Evolutionary conservation across 148 eudicot genomes (phyloP).

Genomic region (Rhododendron vialii): DNA sequence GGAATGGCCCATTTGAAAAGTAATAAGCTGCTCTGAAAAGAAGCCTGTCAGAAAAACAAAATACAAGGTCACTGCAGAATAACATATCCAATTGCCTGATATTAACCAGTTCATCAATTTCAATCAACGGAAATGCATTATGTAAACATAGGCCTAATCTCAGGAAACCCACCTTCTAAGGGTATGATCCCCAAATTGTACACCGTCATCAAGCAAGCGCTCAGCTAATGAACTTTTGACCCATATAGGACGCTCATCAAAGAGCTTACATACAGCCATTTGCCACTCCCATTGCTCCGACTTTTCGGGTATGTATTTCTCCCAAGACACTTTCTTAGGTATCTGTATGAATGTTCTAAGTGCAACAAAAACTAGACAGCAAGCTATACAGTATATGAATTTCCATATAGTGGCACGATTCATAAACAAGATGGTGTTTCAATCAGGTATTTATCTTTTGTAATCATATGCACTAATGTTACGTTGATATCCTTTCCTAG

Average conservation of each 20-base stretch:
- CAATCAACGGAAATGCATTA: not conserved
- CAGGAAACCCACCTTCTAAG: slow-evolving; percentile 55
- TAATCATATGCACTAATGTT: not conserved
- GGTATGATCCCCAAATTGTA: slow-evolving; percentile 42
- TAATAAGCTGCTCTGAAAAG: slow-evolving; percentile 81
- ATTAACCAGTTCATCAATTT: not conserved
- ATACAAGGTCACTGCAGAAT: not conserved
- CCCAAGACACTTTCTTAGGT: slow-evolving; percentile 82
- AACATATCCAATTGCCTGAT: not conserved
- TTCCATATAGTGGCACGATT: not conserved
- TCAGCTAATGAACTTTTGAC: slow-evolving; percentile 61
- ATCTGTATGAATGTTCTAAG: slow-evolving; percentile 73
- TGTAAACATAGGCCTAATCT: not conserved
- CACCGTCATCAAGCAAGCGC: slow-evolving; percentile 60
- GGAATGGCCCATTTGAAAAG: slow-evolving; percentile 91
- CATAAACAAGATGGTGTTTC: not conserved
- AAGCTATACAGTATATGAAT: not conserved
- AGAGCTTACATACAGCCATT: slow-evolving; percentile 65
- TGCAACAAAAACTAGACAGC: slow-evolving; percentile 14
- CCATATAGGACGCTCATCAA: slow-evolving; percentile 96
- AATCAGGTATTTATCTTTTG: not conserved
- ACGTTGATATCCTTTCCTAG: not conserved
- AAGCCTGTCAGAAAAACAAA: slow-evolving; percentile 47
- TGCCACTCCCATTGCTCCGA: slow-evolving; percentile 81
- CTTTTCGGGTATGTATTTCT: slow-evolving; percentile 42